These are phyloP conservation scores for Trichoderma pleuroti DNA, from an alignment of 2,329 filamentous ascomycete genomes.

Conservation along the genomic window DNA sequence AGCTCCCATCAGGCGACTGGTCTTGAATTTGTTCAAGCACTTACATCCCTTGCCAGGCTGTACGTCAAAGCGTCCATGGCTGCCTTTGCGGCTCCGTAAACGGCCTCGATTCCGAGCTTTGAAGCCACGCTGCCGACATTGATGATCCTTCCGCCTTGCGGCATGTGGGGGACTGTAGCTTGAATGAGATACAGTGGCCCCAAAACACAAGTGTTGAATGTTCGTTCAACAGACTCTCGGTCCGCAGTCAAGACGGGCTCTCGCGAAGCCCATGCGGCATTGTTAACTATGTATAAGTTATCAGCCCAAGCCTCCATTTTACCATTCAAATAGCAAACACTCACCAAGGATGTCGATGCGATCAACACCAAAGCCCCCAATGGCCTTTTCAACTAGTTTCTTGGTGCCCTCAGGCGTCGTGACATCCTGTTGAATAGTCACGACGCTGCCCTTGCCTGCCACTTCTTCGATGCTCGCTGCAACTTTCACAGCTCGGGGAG, in stretches of 20 bases:
- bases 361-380: neutral
- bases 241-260: neutral
- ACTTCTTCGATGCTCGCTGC: neutral
- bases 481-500: constrained; percentile 26
- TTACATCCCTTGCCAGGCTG: constrained; percentile 32
- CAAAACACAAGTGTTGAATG: neutral
- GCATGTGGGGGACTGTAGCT: constrained; percentile 1
- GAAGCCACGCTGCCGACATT: constrained; percentile 11
- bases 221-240: neutral
- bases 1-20: neutral
- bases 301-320: neutral
- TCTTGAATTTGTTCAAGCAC: no score
- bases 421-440: neutral
- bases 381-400: neutral
- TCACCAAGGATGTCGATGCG: constrained; percentile 11
- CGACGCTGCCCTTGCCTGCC: neutral
- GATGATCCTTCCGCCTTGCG: neutral
- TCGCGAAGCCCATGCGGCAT: constrained; percentile 4
- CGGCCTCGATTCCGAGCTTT: constrained; percentile 14
- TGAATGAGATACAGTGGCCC: constrained; percentile 9
- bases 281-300: neutral
- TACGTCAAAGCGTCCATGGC: constrained; percentile 33
- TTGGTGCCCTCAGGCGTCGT: neutral
- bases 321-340: neutral
- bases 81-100: constrained; percentile 29